Percentiles rank a stretch among this genome's conserved stretches.
Evolutionary conservation across 2,329 filamentous ascomycete species (phyloP).

Genomic region (Colletotrichum tropicicola): DNA sequence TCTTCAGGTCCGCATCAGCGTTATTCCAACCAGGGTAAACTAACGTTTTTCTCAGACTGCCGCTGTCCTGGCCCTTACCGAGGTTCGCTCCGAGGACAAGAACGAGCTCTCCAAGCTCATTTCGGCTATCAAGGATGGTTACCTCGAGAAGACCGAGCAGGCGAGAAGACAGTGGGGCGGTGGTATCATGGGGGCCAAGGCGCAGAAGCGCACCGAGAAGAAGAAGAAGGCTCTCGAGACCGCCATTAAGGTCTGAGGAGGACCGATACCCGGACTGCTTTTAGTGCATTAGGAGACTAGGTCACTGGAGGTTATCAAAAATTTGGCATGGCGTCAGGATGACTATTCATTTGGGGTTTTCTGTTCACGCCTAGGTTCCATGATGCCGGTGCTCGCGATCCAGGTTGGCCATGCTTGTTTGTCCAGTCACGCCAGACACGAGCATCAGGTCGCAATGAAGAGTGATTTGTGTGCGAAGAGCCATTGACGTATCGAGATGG

Average conservation of each 20-base stretch:
- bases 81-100: slow-evolving; percentile 99
- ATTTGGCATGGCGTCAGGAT: slow-evolving; percentile 31
- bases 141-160: slow-evolving; percentile 95
- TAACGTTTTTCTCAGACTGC: slow-evolving; percentile 79
- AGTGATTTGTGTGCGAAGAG: too few species aligned
- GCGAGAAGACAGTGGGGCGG: slow-evolving; percentile 95
- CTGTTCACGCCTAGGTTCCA: slow-evolving; percentile 3
- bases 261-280: slow-evolving; percentile 44
- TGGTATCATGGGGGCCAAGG: slow-evolving; percentile 99
- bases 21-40: neutral
- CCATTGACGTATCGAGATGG: too few species aligned
- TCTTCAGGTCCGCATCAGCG: neutral
- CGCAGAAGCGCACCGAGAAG: slow-evolving; percentile 80
- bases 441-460: too few species aligned
- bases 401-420: too few species aligned
- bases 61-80: slow-evolving; percentile 93
- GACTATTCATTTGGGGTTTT: slow-evolving; percentile 27
- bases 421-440: too few species aligned
- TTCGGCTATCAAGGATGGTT: slow-evolving; percentile 96
- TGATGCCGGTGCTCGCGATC: neutral
- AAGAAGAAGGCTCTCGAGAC: slow-evolving; percentile 92
- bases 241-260: slow-evolving; percentile 94
- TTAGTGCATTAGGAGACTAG: slow-evolving; percentile 28
- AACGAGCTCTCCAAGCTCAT: slow-evolving; percentile 96
- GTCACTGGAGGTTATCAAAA: slow-evolving; percentile 30